Evolutionary conservation across 2,329 filamentous ascomycete genomes (phyloP), one percentile per base, ranked within the genome.

Genomic region (Niveomyces coronatus): DNA sequence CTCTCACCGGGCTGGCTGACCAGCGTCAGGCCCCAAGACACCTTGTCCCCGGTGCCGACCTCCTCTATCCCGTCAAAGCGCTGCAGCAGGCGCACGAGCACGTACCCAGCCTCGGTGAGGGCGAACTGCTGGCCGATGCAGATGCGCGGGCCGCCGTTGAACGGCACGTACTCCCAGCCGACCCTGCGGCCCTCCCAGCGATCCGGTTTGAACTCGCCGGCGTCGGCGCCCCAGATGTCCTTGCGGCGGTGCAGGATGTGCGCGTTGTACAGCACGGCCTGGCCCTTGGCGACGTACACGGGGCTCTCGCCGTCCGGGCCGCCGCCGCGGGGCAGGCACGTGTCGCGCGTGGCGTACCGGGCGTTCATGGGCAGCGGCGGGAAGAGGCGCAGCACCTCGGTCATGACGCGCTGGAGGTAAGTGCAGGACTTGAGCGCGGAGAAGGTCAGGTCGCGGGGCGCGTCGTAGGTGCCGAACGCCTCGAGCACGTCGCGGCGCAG

Each of bases 391-490:
- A 67, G 49, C 14, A 58, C 47, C 42, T 53, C 51, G 16, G 45
- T 49, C 31, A 53, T 42, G 28, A 47, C 43, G 27, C 47, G 43
- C 23, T 50, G 48, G 7, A 53, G 45, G 33, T 53, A 52, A 4
- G 47, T 45, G 35, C 50, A 53, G 16, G 32, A 28, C 37, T 49
- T 52, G 32, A 53, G 39, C 16, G 22, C 37, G 19, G 43, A 43
- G 15, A 47, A 48, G 1, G 46, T 47, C 20, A 47, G 37, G 28
- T 52, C 50, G 20, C 46, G 49, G 9, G 55, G 50, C 13, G 48
- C 39, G 5, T 40, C 35, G 37, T 57, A 58, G 2, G 57, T 56
- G 8, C 81, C 82, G 13, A 87, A 69, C 0, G 58, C 49, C 4
- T 54, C 48, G 24, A 70, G 31, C 11, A 70, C 47, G 30, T 61